phyloP scores from a whole-genome alignment of 495 filamentous ascomycete genomes.

The Penicillium cinerascens region DNA sequence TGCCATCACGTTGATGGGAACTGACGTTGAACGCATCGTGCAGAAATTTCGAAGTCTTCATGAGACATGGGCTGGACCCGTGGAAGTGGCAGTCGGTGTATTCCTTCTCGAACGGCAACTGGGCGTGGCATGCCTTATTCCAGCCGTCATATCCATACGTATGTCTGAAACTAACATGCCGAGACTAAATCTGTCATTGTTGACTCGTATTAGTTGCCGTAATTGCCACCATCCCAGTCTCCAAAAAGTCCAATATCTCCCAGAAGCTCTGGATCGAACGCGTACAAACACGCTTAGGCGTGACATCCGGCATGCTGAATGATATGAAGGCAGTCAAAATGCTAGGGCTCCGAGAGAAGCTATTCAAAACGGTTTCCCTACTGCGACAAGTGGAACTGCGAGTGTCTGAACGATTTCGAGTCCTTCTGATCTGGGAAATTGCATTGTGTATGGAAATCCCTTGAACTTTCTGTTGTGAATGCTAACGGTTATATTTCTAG shows the following conservation, averaged over 20 bases:
- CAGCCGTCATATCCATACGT: slow-evolving; percentile 45
- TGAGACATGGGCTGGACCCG: slow-evolving; percentile 47
- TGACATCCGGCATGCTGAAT: slow-evolving; percentile 33
- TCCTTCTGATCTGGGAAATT: slow-evolving; percentile 10
- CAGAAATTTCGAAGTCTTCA: slow-evolving; percentile 34
- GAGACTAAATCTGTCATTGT: too few relatives aligned
- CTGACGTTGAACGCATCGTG: slow-evolving; percentile 45
- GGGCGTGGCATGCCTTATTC: slow-evolving; percentile 40
- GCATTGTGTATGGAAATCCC: slow-evolving; percentile 10
- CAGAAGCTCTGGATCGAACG: slow-evolving; percentile 36
- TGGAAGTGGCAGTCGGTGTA: slow-evolving; percentile 53
- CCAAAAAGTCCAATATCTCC: slow-evolving; percentile 2
- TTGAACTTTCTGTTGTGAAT: background rate
- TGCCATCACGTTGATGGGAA: slow-evolving; percentile 54
- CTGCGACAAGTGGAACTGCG: slow-evolving; percentile 12
- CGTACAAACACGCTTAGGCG: slow-evolving; percentile 30
- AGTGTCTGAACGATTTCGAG: slow-evolving; percentile 17
- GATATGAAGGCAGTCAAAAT: slow-evolving; percentile 46
- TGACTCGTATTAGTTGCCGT: slow-evolving; percentile 17
- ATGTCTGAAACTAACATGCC: slow-evolving; percentile 7
- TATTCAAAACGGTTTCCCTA: slow-evolving; percentile 10
- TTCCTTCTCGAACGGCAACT: slow-evolving; percentile 50
- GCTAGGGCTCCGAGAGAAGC: slow-evolving; percentile 27
- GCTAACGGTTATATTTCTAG: slow-evolving; percentile 1
- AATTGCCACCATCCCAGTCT: slow-evolving; percentile 9